Conservation (phyloP, 2,329 filamentous ascomycete genomes). For the Fusarium sp. region DNA sequence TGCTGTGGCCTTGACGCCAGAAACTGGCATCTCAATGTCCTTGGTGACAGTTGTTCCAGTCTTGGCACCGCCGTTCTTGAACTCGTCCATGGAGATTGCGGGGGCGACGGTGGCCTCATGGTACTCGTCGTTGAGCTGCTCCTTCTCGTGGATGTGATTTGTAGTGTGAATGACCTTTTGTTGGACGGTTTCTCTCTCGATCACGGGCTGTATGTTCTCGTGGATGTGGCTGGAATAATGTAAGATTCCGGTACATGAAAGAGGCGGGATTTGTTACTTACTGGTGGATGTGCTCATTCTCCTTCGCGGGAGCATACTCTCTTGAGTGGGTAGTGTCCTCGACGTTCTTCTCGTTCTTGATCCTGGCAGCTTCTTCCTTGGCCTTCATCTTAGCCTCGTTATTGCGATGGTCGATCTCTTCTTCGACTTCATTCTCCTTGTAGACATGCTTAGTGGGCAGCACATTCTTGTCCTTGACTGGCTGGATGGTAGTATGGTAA, state of each 20-base stretch:
- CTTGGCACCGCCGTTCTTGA: slow-evolving; percentile 4
- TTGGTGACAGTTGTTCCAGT: neutral
- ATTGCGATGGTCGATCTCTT: slow-evolving; percentile 23
- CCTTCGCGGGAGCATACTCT: slow-evolving; percentile 12
- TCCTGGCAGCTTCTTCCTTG: slow-evolving; percentile 21
- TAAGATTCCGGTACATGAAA: neutral
- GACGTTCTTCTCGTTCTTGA: slow-evolving; percentile 12
- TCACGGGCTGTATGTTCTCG: slow-evolving; percentile 27
- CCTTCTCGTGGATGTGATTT: slow-evolving; percentile 20
- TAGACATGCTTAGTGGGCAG: slow-evolving; percentile 24
- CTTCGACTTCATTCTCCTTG: slow-evolving; percentile 16
- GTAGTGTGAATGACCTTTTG: slow-evolving; percentile 26
- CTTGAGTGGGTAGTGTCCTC: slow-evolving; percentile 17
- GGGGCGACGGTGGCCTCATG: slow-evolving; percentile 21
- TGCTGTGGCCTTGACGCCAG: neutral
- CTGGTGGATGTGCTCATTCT: slow-evolving; percentile 24
- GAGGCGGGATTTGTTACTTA: accelerated
- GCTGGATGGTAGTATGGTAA: slow-evolving; percentile 24
- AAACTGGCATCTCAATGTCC: slow-evolving; percentile 4
- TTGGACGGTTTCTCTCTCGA: slow-evolving; percentile 27
- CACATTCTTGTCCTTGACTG: slow-evolving; percentile 26
- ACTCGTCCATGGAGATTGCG: slow-evolving; percentile 3
- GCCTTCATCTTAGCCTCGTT: slow-evolving; percentile 15
- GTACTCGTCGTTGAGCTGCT: slow-evolving; percentile 15
- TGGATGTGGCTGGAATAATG: slow-evolving; percentile 4